Percentiles rank a stretch among this genome's conserved stretches.
phyloP scores from a whole-genome alignment of 202 grass and related monocot species.

The Schoenoplectus triqueter region DNA sequence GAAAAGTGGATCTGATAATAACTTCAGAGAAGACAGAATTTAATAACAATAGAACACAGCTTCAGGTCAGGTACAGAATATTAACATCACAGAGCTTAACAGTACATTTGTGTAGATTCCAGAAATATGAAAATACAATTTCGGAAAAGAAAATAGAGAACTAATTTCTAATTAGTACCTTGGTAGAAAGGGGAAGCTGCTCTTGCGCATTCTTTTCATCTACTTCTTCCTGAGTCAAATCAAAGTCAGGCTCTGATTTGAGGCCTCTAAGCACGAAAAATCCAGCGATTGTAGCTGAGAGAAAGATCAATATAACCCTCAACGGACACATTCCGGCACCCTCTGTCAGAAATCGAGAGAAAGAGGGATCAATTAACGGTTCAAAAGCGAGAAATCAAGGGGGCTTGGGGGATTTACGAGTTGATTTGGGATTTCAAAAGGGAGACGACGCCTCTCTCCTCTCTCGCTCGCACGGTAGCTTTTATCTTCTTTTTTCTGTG shows the following conservation, averaged over 20 bases:
- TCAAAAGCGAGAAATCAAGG: constrained; percentile 6
- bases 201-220: constrained; percentile 49
- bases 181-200: constrained; percentile 55
- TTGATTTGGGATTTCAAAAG: neutral
- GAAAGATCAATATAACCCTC: constrained; percentile 84
- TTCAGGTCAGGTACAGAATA: too few species aligned
- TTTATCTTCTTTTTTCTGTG: constrained; percentile 19
- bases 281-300: constrained; percentile 88
- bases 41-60: too few species aligned
- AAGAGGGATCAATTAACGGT: neutral
- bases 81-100: too few species aligned
- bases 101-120: neutral
- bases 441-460: neutral
- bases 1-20: neutral
- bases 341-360: constrained; percentile 19
- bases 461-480: neutral
- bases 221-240: constrained; percentile 37
- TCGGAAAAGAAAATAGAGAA: neutral
- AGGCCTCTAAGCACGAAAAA: constrained; percentile 83
- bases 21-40: too few species aligned
- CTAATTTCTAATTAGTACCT: constrained; percentile 47
- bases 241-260: constrained; percentile 51
- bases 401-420: constrained; percentile 1
- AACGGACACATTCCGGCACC: constrained; percentile 69
- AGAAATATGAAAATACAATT: neutral